Evolutionary conservation across 2,329 filamentous ascomycete genomes (phyloP).

Genomic region (Diaporthe velutina): DNA sequence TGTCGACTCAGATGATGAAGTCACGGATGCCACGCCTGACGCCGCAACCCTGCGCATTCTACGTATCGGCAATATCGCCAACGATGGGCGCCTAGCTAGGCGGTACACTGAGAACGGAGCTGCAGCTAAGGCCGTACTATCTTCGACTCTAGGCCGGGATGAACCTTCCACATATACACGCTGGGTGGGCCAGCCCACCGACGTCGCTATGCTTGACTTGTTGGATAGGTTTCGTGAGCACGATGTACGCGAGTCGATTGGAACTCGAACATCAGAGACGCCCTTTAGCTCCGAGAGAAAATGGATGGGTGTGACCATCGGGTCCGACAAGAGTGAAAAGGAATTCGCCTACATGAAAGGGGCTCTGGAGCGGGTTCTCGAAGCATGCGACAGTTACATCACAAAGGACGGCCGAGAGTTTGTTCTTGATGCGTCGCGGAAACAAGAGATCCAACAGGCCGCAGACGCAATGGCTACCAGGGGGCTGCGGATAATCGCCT

Average conservation of each 20-base stretch:
- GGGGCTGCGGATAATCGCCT: conserved; percentile 90
- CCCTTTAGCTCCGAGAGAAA: conserved; percentile 98
- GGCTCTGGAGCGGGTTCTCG: conserved; percentile 87
- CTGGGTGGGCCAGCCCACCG: conserved; percentile 97
- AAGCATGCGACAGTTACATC: conserved; percentile 90
- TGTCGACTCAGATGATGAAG: conserved; percentile 67
- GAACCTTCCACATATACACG: conserved; percentile 78
- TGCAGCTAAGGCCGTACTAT: conserved; percentile 83
- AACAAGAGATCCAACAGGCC: conserved; percentile 80
- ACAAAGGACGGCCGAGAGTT: conserved; percentile 89
- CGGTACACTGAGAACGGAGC: conserved; percentile 77
- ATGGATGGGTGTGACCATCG: conserved; percentile 98
- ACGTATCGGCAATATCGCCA: conserved; percentile 95
- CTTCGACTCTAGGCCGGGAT: conserved; percentile 81
- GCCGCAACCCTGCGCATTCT: conserved; percentile 84
- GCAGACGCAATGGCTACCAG: conserved; percentile 90
- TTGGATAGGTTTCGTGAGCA: conserved; percentile 92
- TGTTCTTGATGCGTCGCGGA: conserved; percentile 81
- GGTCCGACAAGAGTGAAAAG: conserved; percentile 71
- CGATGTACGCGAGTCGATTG: conserved; percentile 88
- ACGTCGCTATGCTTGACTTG: conserved; percentile 96
- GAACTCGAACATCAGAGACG: conserved; percentile 85
- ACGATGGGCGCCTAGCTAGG: conserved; percentile 87
- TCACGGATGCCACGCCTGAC: conserved; percentile 71
- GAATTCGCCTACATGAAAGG: conserved; percentile 97